phyloP scores from a whole-genome alignment of 163 green algal genomes.

The Scenedesmus sp. region DNA sequence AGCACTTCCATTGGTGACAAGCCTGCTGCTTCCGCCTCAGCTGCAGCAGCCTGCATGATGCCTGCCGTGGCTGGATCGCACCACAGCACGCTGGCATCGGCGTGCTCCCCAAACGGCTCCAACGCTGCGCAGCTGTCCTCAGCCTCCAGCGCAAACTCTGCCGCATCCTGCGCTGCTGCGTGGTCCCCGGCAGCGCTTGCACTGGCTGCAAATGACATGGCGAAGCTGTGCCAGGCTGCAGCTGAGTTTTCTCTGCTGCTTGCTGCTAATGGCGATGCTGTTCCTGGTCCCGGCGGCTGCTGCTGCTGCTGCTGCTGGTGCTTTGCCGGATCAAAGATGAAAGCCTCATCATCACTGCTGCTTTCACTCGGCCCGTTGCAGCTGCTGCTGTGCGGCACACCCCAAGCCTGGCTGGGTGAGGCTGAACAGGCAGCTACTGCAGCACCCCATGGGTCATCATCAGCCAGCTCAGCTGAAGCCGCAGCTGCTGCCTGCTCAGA shows the following conservation, averaged over 20 bases:
- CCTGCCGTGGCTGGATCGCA: not conserved
- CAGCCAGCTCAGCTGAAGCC: not conserved
- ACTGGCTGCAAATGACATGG: not conserved
- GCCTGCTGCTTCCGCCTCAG: not conserved
- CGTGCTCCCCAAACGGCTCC: not conserved
- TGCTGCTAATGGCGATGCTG: not conserved
- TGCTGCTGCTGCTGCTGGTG: conserved; percentile 42
- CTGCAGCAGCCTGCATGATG: conserved; percentile 1
- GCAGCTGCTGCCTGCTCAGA: not conserved
- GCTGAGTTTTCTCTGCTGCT: conserved; percentile 3
- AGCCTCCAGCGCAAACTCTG: not conserved
- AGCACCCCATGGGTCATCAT: not conserved
- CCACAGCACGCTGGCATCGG: not conserved
- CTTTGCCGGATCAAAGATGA: not conserved
- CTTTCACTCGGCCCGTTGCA: not conserved
- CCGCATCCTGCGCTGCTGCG: not conserved
- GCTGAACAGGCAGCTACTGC: not conserved
- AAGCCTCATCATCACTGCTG: not conserved
- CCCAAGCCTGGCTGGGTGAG: not conserved
- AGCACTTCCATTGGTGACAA: conserved; percentile 22
- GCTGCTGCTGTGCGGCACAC: not conserved
- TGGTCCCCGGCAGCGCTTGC: not conserved
- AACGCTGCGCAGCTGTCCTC: not conserved
- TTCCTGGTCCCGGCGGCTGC: not conserved
- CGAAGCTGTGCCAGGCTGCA: not conserved